Percentiles rank a stretch among this genome's conserved stretches.
Conservation (phyloP, 1,284 basidiomycete species). For the Apiotrichum laibachii region DNA sequence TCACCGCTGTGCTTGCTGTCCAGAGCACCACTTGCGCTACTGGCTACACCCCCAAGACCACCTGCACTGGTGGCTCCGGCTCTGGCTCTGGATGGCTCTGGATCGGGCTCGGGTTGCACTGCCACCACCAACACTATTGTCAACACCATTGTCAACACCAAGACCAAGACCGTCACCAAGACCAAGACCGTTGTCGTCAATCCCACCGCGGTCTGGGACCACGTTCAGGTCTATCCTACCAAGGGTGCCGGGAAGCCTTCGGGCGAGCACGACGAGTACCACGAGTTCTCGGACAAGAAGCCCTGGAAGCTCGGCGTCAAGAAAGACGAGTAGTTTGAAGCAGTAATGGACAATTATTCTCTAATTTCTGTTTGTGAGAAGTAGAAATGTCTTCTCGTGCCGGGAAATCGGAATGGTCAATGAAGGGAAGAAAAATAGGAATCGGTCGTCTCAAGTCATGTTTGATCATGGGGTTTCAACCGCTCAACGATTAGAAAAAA, state of each 20-base stretch:
- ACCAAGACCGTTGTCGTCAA: background rate
- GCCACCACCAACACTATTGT: too few species aligned
- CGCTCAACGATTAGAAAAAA: too few species aligned
- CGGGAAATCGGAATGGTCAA: too few species aligned
- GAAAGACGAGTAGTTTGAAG: too few species aligned
- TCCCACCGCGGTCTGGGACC: background rate
- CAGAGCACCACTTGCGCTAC: background rate
- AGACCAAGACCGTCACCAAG: background rate
- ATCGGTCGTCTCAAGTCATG: too few species aligned
- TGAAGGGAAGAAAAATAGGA: too few species aligned
- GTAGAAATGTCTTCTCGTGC: too few species aligned
- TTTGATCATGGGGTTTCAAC: too few species aligned
- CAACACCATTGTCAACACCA: background rate
- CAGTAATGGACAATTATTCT: too few species aligned
- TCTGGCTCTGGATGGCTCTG: background rate
- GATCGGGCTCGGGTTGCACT: background rate
- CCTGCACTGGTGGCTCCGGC: background rate
- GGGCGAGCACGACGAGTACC: background rate
- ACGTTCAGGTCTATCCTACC: background rate
- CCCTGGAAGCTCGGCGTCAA: background rate
- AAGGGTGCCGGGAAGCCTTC: background rate
- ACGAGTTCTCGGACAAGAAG: background rate
- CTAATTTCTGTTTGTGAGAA: too few species aligned
- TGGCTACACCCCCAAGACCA: background rate
- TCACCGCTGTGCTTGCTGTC: constrained; percentile 4